Conservation (phyloP, 140 eudicot species). For the Flaveria floridana region DNA sequence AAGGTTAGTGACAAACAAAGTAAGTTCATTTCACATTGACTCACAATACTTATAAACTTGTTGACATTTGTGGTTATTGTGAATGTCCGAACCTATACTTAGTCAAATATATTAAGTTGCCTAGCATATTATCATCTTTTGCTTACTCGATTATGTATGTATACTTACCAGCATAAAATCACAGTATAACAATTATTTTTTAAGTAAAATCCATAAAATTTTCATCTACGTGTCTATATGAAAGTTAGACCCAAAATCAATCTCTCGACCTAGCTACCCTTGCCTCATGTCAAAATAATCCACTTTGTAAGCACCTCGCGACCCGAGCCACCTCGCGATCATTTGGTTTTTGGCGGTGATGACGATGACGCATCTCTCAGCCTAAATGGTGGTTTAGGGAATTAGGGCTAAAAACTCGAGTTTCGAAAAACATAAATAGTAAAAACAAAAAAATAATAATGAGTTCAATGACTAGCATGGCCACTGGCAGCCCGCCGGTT, state of each 20-base stretch:
- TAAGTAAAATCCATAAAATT: too few species aligned
- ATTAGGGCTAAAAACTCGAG: too few species aligned
- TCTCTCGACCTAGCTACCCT: too few species aligned
- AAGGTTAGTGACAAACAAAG: neutral
- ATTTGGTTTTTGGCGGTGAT: neutral
- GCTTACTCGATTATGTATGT: neutral
- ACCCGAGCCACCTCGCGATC: neutral
- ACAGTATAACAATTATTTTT: neutral
- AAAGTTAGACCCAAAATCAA: neutral
- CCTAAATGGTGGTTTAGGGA: too few species aligned
- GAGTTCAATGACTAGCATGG: too few species aligned
- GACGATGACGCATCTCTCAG: too few species aligned
- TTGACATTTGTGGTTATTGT: neutral
- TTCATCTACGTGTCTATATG: too few species aligned
- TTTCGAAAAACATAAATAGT: too few species aligned
- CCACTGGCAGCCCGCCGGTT: too few species aligned
- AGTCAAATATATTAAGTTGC: neutral
- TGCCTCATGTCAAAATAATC: neutral
- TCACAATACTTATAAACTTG: neutral
- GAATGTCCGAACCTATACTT: neutral
- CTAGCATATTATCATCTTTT: neutral
- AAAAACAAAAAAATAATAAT: too few species aligned
- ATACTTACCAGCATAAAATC: neutral
- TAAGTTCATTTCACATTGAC: neutral
- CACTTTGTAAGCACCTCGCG: neutral